phyloP scores from a whole-genome alignment of 2,329 filamentous ascomycete species.

The Scleromitrula shiraiana region DNA sequence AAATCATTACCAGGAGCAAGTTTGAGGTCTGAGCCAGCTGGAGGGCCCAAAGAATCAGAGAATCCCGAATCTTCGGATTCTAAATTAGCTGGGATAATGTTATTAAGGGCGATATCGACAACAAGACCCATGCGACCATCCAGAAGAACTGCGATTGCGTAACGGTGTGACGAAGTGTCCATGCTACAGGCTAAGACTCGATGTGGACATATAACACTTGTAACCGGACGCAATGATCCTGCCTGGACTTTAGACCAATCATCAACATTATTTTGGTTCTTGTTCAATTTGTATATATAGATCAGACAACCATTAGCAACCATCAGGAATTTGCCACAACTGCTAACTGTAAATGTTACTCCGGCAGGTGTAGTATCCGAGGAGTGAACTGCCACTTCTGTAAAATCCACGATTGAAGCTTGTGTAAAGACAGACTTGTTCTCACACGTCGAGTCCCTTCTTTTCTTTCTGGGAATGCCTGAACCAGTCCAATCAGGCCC shows the following conservation, averaged over 20 bases:
- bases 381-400: conserved; percentile 27
- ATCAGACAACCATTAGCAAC: conserved; percentile 46
- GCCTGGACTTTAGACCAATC: conserved; percentile 8
- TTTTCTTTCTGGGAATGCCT: conserved; percentile 23
- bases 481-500: conserved; percentile 26
- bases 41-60: not conserved
- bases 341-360: conserved; percentile 37
- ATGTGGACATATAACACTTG: conserved; percentile 48
- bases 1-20: not conserved
- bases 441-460: not conserved
- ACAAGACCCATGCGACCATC: conserved; percentile 53
- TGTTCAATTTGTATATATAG: conserved; percentile 43
- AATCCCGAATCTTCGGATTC: not conserved
- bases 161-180: conserved; percentile 48
- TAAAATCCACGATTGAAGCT: conserved; percentile 33
- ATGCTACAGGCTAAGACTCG: conserved; percentile 53
- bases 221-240: conserved; percentile 36
- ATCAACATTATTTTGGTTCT: conserved; percentile 9
- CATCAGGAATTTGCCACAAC: conserved; percentile 50
- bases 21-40: not conserved
- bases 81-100: not conserved
- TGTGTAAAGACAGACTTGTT: conserved; percentile 27
- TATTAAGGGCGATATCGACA: conserved; percentile 39
- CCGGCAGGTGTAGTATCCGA: conserved; percentile 17
- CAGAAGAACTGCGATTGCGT: conserved; percentile 50